phyloP scores from a whole-genome alignment of 1,139 yeast genomes.

The Magnusiomyces magnusii region DNA sequence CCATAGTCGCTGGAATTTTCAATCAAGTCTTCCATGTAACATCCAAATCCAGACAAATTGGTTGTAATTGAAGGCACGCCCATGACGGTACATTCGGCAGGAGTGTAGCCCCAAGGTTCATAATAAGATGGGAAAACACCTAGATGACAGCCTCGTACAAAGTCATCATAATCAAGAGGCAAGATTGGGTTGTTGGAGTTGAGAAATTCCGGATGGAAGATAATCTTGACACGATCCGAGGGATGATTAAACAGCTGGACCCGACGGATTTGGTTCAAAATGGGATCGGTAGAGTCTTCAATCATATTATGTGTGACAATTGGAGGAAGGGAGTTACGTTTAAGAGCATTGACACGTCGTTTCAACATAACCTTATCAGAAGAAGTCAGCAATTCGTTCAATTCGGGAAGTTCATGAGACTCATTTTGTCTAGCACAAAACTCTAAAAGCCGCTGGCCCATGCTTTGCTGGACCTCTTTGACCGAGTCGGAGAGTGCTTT shows the following conservation, averaged over 20 bases:
- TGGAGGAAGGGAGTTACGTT: constrained; percentile 84
- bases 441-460: constrained; percentile 83
- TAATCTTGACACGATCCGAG: constrained; percentile 85
- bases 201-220: constrained; percentile 96
- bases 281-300: constrained; percentile 87
- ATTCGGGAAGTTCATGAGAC: constrained; percentile 52
- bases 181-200: constrained; percentile 92
- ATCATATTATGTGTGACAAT: constrained; percentile 98
- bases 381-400: constrained; percentile 78
- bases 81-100: constrained; percentile 99
- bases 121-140: constrained; percentile 98
- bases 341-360: constrained; percentile 88
- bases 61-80: constrained; percentile 98
- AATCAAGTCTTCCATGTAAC: constrained; percentile 96
- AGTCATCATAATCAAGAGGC: constrained; percentile 92
- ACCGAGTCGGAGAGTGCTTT: constrained; percentile 87
- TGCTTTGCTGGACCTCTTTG: constrained; percentile 77
- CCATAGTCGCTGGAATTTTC: constrained; percentile 95
- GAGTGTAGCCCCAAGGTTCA: constrained; percentile 99
- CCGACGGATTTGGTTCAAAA: constrained; percentile 83
- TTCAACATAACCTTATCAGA: constrained; percentile 89
- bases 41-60: constrained; percentile 93
- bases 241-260: constrained; percentile 87
- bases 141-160: constrained; percentile 95
- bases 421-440: constrained; percentile 81